Evolutionary conservation across 192 early-diverging fungal genomes (phyloP).

Genomic region (Coemansia sp.): DNA sequence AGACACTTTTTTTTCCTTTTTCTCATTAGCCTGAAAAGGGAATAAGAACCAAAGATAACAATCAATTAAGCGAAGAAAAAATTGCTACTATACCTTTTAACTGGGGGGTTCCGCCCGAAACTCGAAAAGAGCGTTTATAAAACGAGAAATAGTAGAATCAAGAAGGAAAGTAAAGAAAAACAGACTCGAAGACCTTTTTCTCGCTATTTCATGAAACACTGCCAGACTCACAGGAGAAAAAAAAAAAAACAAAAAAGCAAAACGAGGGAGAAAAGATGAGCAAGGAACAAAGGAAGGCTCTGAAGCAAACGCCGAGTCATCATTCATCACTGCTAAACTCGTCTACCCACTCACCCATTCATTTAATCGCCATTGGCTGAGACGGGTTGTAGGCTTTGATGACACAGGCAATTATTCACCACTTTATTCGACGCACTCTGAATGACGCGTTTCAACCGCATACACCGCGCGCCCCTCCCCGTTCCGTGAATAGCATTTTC

Average conservation of each 20-base stretch:
- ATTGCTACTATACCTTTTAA: not conserved
- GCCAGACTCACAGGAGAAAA: not conserved
- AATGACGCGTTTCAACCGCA: too few relatives aligned
- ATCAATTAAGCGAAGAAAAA: not conserved
- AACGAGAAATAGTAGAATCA: constrained; percentile 8
- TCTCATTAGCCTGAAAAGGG: not conserved
- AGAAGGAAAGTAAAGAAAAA: not conserved
- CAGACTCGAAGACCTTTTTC: not conserved
- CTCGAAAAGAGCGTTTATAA: constrained; percentile 5
- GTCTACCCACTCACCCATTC: constrained; percentile 11
- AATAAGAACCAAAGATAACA: not conserved
- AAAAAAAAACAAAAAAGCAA: constrained; percentile 11
- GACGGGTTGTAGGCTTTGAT: not conserved
- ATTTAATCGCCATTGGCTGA: constrained; percentile 12
- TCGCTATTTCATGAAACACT: not conserved
- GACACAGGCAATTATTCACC: constrained; percentile 11
- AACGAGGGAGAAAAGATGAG: not conserved
- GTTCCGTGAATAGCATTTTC: not conserved
- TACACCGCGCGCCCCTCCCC: too few relatives aligned
- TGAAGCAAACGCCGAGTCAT: constrained; percentile 25
- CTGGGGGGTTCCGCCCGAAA: not conserved
- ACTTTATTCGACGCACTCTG: not conserved
- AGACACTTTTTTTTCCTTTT: not conserved
- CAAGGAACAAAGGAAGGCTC: constrained; percentile 4
- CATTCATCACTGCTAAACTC: not conserved